Conservation (phyloP, 495 filamentous ascomycete genomes). For the Paragyromitra xinjiangensis region DNA sequence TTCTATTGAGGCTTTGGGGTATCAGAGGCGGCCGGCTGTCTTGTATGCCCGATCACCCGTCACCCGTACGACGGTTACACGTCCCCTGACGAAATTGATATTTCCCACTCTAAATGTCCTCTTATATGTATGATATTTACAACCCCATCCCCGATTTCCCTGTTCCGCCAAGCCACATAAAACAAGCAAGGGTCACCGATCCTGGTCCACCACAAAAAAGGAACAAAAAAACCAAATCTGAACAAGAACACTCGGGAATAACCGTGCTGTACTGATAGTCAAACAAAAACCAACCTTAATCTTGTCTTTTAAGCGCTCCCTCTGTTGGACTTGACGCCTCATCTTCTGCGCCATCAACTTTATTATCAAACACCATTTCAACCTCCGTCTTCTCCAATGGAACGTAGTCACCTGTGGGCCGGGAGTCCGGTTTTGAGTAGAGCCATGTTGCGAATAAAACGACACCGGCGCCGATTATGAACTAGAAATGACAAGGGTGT, state of each 20-base stretch:
- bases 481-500: constrained; percentile 66
- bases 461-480: constrained; percentile 76
- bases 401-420: constrained; percentile 44
- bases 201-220: constrained; percentile 2
- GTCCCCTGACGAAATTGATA: background rate
- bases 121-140: constrained; percentile 9
- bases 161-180: background rate
- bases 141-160: background rate
- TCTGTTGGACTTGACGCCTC: constrained; percentile 33
- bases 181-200: background rate
- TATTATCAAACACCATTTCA: constrained; percentile 42
- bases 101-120: background rate
- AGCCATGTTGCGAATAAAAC: constrained; percentile 85
- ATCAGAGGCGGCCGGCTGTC: background rate
- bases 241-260: constrained; percentile 12
- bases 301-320: constrained; percentile 43
- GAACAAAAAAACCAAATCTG: background rate
- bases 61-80: background rate
- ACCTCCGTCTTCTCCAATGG: constrained; percentile 50
- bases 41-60: background rate
- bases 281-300: constrained; percentile 27
- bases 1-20: background rate
- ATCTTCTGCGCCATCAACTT: constrained; percentile 32
- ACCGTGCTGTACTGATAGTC: background rate
- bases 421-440: constrained; percentile 70